These are phyloP conservation scores for Hemileccinum impolitum DNA, from an alignment of 768 basidiomycete genomes.

Conservation along the genomic window DNA sequence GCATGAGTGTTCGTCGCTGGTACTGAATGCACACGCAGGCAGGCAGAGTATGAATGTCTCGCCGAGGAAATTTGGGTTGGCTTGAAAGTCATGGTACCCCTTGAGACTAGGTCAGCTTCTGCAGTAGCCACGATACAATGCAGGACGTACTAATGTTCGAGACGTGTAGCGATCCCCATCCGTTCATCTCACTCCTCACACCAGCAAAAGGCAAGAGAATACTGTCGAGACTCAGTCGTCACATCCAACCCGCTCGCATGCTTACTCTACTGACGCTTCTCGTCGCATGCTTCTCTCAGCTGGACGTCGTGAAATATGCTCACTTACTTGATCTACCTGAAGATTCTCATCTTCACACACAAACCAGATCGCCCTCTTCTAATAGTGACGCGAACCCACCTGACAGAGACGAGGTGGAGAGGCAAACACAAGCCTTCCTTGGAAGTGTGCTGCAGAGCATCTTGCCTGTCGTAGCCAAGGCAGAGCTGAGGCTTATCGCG, in stretches of 20 bases:
- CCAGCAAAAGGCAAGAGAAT: conserved; percentile 92
- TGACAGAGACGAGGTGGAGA: conserved; percentile 68
- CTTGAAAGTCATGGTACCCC: conserved; percentile 82
- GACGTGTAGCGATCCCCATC: conserved; percentile 77
- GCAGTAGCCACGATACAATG: neutral
- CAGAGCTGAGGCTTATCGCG: conserved; percentile 76
- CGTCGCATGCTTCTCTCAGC: conserved; percentile 89
- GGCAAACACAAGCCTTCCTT: conserved; percentile 89
- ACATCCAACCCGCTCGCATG: conserved; percentile 74
- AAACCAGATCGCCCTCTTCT: conserved; percentile 17
- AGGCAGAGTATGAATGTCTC: conserved; percentile 50
- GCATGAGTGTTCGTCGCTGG: neutral
- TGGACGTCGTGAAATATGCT: conserved; percentile 85
- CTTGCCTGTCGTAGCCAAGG: conserved; percentile 74
- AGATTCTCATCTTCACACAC: conserved; percentile 41
- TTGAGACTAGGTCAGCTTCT: conserved; percentile 78
- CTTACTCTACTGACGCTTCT: conserved; percentile 87
- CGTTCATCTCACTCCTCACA: conserved; percentile 88
- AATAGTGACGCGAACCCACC: conserved; percentile 17
- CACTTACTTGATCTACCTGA: conserved; percentile 64
- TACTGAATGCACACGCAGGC: conserved; percentile 39
- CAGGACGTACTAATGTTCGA: conserved; percentile 1
- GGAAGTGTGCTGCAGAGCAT: conserved; percentile 84
- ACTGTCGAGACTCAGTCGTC: conserved; percentile 82
- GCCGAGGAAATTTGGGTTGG: conserved; percentile 77